Conservation (phyloP, 768 basidiomycete species). For the Mrakia frigida region DNA sequence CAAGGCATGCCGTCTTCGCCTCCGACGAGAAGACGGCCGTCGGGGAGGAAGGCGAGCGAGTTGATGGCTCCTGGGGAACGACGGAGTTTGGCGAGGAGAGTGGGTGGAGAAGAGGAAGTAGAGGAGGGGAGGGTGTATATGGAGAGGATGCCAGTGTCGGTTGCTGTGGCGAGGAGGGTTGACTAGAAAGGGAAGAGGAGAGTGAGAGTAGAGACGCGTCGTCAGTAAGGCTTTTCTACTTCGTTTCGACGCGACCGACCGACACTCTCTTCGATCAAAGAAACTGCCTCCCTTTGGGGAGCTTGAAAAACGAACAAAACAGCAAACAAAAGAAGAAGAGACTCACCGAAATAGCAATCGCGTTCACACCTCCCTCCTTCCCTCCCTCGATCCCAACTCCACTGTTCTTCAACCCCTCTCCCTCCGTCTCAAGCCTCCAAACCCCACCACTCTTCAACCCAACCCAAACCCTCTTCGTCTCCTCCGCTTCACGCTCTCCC, state of each 20-base stretch:
- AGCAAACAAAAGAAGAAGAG: background rate
- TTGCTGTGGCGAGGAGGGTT: background rate
- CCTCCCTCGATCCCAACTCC: background rate
- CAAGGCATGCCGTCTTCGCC: constrained; percentile 26
- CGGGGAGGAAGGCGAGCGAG: constrained; percentile 19
- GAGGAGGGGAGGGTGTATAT: background rate
- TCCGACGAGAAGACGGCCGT: constrained; percentile 14
- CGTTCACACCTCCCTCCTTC: background rate
- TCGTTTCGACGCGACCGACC: background rate
- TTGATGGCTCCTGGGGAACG: constrained; percentile 16
- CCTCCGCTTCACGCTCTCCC: background rate
- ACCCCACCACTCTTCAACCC: constrained; percentile 18
- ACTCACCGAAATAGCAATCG: background rate
- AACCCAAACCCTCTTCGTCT: constrained; percentile 1
- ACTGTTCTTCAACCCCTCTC: background rate
- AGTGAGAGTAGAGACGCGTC: background rate
- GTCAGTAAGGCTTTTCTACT: background rate
- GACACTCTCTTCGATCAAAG: background rate
- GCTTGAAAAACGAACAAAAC: background rate
- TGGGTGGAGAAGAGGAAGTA: background rate
- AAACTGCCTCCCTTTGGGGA: too few relatives aligned
- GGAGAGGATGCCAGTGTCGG: constrained; percentile 4
- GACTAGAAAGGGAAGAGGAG: background rate
- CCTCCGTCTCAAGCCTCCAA: background rate
- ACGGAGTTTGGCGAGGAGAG: constrained; percentile 1